Evolutionary conservation across 1,284 basidiomycete genomes (phyloP), one percentile per base, ranked within the genome.

Genomic region (Microbotryum scabiosae): DNA sequence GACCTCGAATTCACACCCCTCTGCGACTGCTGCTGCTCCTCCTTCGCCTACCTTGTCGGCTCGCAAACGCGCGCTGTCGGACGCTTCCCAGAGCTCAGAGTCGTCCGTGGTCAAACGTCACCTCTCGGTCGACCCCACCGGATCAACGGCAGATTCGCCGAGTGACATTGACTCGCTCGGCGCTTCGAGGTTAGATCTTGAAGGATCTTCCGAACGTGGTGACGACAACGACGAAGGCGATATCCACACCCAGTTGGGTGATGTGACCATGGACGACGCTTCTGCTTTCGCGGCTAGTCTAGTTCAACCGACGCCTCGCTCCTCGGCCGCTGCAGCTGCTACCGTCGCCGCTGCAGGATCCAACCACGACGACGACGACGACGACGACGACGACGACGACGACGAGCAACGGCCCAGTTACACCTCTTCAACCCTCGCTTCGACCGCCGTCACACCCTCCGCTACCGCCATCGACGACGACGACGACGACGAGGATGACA

Each of bases 81-180:
- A 46, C 45, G 55, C 55, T 41, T 28, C 25, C 44, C 21, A 45
- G 48, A 49, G 46, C 46, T 28, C 45, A 18, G 23, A 55, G 51
- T 18, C 55, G 57, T 5, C 44, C 32, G 12, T 28, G 26, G 21
- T 16, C 47, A 9, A 26, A 57, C 32, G 23, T 58, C n/a, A 50
- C 59, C 3, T 49, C 55, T 60, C 57, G n/a, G 65, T 64, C 32
- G 65, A 67, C 60, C 53, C 44, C 20, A 64, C 57, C 58, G 53
- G 47, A n/a, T n/a, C n/a, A 16, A 28, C 20, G 41, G 21, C 46
- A 1, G 36, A 41, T 21, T 41, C 51, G 16, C 25, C 36, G 28
- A 59, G 61, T 14, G 66, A 65, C 56, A 51, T 53, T 32, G 66
- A 67, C 25, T 61, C 59, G 56, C 50, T 67, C 54, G 66, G 66